Evolutionary conservation across 495 filamentous ascomycete genomes (phyloP).

Genomic region (Echria macrotheca): DNA sequence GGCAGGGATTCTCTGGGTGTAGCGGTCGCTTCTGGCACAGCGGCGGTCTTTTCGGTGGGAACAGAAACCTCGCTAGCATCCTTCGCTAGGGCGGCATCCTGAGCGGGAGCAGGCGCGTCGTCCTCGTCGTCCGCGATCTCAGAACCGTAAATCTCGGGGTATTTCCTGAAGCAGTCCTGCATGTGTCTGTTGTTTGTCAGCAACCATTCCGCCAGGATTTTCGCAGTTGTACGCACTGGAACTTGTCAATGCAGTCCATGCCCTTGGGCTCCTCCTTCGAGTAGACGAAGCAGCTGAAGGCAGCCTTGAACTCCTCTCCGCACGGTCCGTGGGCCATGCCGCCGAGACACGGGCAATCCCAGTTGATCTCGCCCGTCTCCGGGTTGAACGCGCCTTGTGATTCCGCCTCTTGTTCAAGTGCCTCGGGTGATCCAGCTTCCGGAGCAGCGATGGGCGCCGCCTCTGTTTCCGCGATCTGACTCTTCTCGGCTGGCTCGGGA

Average conservation of each 20-base stretch:
- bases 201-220: conserved; percentile 7
- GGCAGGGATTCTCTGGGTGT: too few species aligned
- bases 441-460: conserved; percentile 20
- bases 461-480: conserved; percentile 19
- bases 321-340: conserved; percentile 97
- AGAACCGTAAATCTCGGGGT: conserved; percentile 88
- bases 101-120: conserved; percentile 19
- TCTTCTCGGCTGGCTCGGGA: conserved; percentile 20
- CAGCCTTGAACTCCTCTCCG: conserved; percentile 86
- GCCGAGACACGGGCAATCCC: conserved; percentile 96
- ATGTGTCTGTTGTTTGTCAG: conserved; percentile 58
- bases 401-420: conserved; percentile 71
- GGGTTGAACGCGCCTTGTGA: conserved; percentile 93
- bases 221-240: conserved; percentile 91
- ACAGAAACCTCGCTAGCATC: conserved; percentile 1
- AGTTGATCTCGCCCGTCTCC: conserved; percentile 99
- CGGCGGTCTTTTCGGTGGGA: neutral
- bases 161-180: conserved; percentile 91
- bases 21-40: neutral
- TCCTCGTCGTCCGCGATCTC: conserved; percentile 83
- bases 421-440: conserved; percentile 39
- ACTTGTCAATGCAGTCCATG: conserved; percentile 96
- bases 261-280: conserved; percentile 95
- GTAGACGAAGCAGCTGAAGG: conserved; percentile 97
- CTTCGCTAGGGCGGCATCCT: conserved; percentile 10